phyloP scores from a whole-genome alignment of 2,329 filamentous ascomycete genomes.

The Dendryphion nanum region DNA sequence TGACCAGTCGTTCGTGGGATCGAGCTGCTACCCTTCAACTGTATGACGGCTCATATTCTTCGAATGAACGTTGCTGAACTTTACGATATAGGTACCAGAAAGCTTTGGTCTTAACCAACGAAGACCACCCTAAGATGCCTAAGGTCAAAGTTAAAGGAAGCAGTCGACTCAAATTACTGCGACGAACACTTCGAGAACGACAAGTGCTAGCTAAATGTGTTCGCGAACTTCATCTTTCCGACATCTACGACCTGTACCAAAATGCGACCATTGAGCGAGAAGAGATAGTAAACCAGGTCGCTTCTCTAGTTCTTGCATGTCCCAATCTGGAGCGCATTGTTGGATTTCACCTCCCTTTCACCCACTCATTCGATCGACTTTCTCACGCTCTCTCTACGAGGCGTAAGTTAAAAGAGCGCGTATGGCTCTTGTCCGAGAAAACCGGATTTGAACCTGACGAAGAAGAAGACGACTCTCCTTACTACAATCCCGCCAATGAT shows the following conservation, averaged over 20 bases:
- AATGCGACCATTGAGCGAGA: conserved; percentile 43
- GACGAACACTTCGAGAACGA: conserved; percentile 54
- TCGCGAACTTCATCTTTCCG: conserved; percentile 53
- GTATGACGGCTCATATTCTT: conserved; percentile 36
- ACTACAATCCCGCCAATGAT: conserved; percentile 44
- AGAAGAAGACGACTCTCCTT: conserved; percentile 29
- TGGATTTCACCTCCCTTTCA: conserved; percentile 54
- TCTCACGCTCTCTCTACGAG: conserved; percentile 57
- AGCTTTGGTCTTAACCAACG: conserved; percentile 49
- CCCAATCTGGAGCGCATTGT: conserved; percentile 56
- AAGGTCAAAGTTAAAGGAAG: conserved; percentile 48
- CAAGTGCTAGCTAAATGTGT: conserved; percentile 53
- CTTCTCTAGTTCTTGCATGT: conserved; percentile 59
- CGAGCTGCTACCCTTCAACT: conserved; percentile 50
- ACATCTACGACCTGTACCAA: conserved; percentile 44
- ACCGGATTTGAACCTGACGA: conserved; percentile 19
- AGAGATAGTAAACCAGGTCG: conserved; percentile 52
- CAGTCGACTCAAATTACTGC: conserved; percentile 53
- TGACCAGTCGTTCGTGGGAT: conserved; percentile 58
- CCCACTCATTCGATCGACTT: conserved; percentile 54
- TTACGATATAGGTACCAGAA: conserved; percentile 47
- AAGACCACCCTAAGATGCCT: conserved; percentile 27
- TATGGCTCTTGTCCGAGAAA: conserved; percentile 51
- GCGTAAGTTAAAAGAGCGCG: conserved; percentile 53
- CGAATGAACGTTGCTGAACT: too few relatives aligned